Conservation (phyloP, 257 asterid genomes). For the Salvia miltiorrhiza region DNA sequence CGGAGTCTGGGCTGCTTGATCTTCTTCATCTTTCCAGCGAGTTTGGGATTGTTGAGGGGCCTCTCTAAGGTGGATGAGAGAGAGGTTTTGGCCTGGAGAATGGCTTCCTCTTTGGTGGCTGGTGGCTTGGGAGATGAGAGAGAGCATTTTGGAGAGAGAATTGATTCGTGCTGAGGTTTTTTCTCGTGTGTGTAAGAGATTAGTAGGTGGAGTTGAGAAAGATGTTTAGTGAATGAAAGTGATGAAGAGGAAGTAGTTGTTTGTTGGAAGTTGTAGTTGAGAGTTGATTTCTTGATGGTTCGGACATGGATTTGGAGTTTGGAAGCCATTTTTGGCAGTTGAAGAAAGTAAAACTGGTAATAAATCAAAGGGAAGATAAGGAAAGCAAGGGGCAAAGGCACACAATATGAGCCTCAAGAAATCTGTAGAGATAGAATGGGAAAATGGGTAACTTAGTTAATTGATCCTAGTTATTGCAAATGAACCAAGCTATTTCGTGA, state of each 20-base stretch:
- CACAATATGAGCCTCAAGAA: conserved; percentile 4
- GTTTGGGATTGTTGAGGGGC: conserved; percentile 81
- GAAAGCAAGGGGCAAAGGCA: background rate
- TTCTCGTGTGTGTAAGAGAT: conserved; percentile 15
- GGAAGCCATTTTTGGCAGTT: conserved; percentile 41
- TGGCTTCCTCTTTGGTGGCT: conserved; percentile 71
- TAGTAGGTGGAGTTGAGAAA: conserved; percentile 4
- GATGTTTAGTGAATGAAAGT: conserved; percentile 7
- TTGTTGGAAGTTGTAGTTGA: conserved; percentile 18
- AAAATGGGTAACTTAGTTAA: too few species aligned
- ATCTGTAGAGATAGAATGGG: background rate
- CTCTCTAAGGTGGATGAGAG: conserved; percentile 63
- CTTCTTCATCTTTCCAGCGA: conserved; percentile 74
- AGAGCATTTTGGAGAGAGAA: conserved; percentile 35
- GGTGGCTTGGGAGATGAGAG: conserved; percentile 71
- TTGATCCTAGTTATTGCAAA: too few species aligned
- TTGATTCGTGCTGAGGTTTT: conserved; percentile 27
- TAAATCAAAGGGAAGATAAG: background rate
- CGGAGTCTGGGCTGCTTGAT: conserved; percentile 77
- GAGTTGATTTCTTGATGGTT: conserved; percentile 22
- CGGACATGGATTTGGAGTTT: conserved; percentile 32
- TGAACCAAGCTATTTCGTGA: too few species aligned
- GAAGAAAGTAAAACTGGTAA: background rate
- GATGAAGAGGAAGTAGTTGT: conserved; percentile 12
- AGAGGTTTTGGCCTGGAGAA: conserved; percentile 73